Evolutionary conservation across 805 yeast genomes (phyloP), one percentile per base, ranked within the genome.

Genomic region (Pichia paraexigua): DNA sequence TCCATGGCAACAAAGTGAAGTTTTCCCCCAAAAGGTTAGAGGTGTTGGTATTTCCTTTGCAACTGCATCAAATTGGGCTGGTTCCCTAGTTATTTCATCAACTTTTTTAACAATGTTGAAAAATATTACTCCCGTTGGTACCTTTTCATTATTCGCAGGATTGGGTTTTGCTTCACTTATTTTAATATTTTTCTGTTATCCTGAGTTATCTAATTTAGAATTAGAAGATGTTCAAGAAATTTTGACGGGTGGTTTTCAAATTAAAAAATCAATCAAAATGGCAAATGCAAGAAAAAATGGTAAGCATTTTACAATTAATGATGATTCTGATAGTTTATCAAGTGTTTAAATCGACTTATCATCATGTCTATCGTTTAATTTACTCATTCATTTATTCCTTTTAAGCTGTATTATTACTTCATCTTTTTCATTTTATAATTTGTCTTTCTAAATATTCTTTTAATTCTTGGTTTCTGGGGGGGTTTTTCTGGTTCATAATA

Each of bases 1-100:
- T 50, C 97, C 98, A 51, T 92, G 99, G 99, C 96, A 92, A 65
- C 97, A 94, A 65, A 85, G 92, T 52, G 99, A 92, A 70, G 73
- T 92, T 63, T 90, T 94, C 72, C 94, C 97, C 37, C 96, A 91
- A 75, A 79, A 82, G 55, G 97, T 92, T 35, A 82, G 99, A 66
- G 95, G 96, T 53, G 76, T 89, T 45, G 98, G 98, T 54, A 83
- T 90, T 11, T 87, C 96, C 53, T 84, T 80, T 62, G 90, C 97
- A 2, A 88, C 97, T 13, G 92, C 94, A 17, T 83, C 91, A 43
- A 92, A 92, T 72, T 92, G 99, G 99, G 80, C 89, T 7, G 98
- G 98, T 48, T 89, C 96, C 24, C 73, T 92, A 60, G 85, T 87
- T 42, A 88, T 94, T 64, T 87, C 97, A 1, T 79, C 96, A 2